These are phyloP conservation scores for Fusarium armeniacum DNA, from an alignment of 2,329 filamentous ascomycete genomes.

Conservation along the genomic window DNA sequence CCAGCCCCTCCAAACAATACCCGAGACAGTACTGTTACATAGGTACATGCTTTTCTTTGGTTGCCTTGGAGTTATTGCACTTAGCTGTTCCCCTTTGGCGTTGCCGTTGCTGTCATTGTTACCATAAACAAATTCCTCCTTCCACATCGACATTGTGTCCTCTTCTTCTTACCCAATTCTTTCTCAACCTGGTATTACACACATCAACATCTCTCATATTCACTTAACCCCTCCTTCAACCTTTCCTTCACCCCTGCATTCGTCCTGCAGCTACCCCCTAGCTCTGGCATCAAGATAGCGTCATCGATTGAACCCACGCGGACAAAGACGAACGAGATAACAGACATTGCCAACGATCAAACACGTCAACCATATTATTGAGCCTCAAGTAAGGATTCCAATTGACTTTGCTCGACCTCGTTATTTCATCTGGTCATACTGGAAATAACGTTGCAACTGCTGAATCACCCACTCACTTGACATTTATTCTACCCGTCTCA, in stretches of 20 bases:
- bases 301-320: slow-evolving; percentile 41
- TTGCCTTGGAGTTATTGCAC: background rate
- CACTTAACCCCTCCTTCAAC: slow-evolving; percentile 11
- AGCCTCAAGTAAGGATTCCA: slow-evolving; percentile 6
- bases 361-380: slow-evolving; percentile 32
- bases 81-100: slow-evolving; percentile 14
- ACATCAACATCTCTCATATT: background rate
- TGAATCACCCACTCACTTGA: slow-evolving; percentile 1
- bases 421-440: background rate
- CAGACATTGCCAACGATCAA: slow-evolving; percentile 17
- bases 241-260: slow-evolving; percentile 30
- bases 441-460: background rate
- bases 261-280: slow-evolving; percentile 26
- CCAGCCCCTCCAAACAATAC: slow-evolving; percentile 30
- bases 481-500: slow-evolving; percentile 9
- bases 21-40: slow-evolving; percentile 33
- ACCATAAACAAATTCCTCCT: slow-evolving; percentile 26
- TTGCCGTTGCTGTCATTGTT: background rate
- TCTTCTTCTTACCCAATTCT: background rate
- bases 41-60: background rate
- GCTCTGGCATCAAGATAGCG: slow-evolving; percentile 39
- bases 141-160: background rate
- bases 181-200: background rate
- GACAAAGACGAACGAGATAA: slow-evolving; percentile 19
- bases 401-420: slow-evolving; percentile 17